phyloP scores from a whole-genome alignment of 1,284 basidiomycete species.

The Cryptococcus hybrid region DNA sequence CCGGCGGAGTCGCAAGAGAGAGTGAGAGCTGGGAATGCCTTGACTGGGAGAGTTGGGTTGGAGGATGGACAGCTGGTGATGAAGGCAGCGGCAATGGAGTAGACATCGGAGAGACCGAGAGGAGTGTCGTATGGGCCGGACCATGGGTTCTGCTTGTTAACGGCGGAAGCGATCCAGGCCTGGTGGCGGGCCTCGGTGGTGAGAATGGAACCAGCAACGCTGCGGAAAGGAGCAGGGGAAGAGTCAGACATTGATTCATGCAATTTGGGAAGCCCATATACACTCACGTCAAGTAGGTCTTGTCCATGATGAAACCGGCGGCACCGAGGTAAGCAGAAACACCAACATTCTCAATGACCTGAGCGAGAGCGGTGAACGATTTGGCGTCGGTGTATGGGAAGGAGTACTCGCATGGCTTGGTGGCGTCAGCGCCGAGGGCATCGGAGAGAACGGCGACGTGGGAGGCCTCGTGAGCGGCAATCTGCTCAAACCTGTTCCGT shows the following conservation, averaged over 20 bases:
- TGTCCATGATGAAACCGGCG: conserved; percentile 25
- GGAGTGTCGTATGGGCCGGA: conserved; percentile 56
- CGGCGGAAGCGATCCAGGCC: conserved; percentile 50
- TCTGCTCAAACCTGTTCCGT: conserved; percentile 51
- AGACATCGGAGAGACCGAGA: conserved; percentile 52
- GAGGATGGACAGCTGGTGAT: conserved; percentile 42
- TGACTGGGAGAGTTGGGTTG: conserved; percentile 52
- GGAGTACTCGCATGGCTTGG: background rate
- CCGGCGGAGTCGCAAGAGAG: conserved; percentile 22
- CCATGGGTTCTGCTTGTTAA: conserved; percentile 56
- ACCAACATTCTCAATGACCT: conserved; percentile 72
- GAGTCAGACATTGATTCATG: too few relatives aligned
- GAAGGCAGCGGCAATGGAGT: conserved; percentile 41
- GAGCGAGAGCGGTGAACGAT: conserved; percentile 39
- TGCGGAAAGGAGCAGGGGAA: conserved; percentile 14
- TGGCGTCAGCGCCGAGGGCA: conserved; percentile 55
- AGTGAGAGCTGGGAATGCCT: conserved; percentile 50
- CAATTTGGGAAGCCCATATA: too few relatives aligned
- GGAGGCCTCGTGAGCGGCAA: conserved; percentile 59
- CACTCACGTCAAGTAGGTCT: conserved; percentile 51
- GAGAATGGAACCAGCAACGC: conserved; percentile 49
- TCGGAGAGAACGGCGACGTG: conserved; percentile 55
- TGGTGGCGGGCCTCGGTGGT: conserved; percentile 74
- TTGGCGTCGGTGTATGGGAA: conserved; percentile 57
- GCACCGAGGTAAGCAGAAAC: conserved; percentile 53